A percentile compares a stretch with the other conserved stretches of the same genome.
Conservation (phyloP, 2,329 filamentous ascomycete species). For the Scedosporium minutisporum region DNA sequence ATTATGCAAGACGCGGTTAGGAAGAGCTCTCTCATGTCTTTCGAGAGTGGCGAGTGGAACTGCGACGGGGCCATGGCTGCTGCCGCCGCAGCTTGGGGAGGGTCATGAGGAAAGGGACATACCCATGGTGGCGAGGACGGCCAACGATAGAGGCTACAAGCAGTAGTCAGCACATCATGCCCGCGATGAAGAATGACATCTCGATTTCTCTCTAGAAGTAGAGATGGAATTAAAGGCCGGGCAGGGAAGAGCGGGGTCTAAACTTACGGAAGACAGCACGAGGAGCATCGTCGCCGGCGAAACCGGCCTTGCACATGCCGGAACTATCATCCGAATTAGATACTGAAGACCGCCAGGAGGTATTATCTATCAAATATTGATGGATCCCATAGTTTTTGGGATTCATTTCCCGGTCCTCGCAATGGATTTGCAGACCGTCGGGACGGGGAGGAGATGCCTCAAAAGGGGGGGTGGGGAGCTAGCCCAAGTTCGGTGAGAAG, state of each 20-base stretch:
- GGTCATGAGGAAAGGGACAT: slow-evolving; percentile 36
- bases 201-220: neutral
- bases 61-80: neutral
- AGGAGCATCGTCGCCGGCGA: slow-evolving; percentile 99
- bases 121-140: slow-evolving; percentile 99
- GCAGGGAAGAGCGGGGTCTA: slow-evolving; percentile 27
- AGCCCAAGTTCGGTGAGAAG: slow-evolving; percentile 25
- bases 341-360: neutral
- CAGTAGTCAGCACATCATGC: slow-evolving; percentile 23
- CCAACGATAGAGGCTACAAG: slow-evolving; percentile 91
- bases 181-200: neutral
- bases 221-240: slow-evolving; percentile 13
- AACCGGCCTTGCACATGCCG: slow-evolving; percentile 99
- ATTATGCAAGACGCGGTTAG: slow-evolving; percentile 10
- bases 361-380: neutral
- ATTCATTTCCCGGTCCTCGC: neutral
- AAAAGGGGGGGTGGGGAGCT: slow-evolving; percentile 9
- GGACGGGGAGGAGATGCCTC: slow-evolving; percentile 3
- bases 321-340: slow-evolving; percentile 52
- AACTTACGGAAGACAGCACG: slow-evolving; percentile 99
- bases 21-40: neutral
- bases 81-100: neutral
- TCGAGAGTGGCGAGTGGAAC: neutral
- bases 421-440: neutral
- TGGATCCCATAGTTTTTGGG: neutral